Evolutionary conservation across 192 early-diverging fungal genomes (phyloP).

Genomic region (Gonapodya prolifera): DNA sequence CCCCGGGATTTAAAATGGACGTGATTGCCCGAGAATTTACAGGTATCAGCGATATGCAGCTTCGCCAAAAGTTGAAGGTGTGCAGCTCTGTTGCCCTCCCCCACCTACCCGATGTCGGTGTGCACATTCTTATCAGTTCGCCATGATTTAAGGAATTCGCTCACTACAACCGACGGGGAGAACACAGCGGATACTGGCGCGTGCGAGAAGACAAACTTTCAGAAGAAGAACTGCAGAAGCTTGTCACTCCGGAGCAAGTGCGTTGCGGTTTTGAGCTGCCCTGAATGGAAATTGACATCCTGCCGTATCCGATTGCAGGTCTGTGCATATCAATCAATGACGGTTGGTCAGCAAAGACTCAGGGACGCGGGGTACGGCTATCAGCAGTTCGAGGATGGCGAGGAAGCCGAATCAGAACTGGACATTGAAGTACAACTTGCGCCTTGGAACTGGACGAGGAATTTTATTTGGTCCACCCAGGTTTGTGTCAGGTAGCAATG

Average conservation of each 20-base stretch:
- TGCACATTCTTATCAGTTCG: too few species aligned
- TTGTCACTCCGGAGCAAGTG: slow-evolving; percentile 68
- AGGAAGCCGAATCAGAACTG: slow-evolving; percentile 44
- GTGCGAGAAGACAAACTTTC: slow-evolving; percentile 49
- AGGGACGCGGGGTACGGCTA: slow-evolving; percentile 73
- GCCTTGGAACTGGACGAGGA: slow-evolving; percentile 88
- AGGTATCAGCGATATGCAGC: slow-evolving; percentile 69
- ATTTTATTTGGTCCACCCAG: slow-evolving; percentile 85
- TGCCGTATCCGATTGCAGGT: too few species aligned
- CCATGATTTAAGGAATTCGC: slow-evolving; percentile 61
- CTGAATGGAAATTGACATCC: too few species aligned
- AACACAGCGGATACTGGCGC: slow-evolving; percentile 85
- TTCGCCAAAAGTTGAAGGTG: slow-evolving; percentile 76
- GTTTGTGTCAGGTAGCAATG: slow-evolving; percentile 6
- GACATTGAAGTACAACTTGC: slow-evolving; percentile 89
- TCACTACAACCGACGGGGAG: slow-evolving; percentile 76
- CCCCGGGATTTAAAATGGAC: slow-evolving; percentile 54
- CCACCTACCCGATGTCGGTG: too few species aligned
- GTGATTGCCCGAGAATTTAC: slow-evolving; percentile 72
- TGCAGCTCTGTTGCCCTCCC: too few species aligned
- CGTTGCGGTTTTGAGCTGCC: too few species aligned
- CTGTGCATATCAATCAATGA: slow-evolving; percentile 88
- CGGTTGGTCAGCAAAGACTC: slow-evolving; percentile 81
- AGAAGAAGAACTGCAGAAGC: slow-evolving; percentile 82
- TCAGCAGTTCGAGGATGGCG: slow-evolving; percentile 54